phyloP scores from a whole-genome alignment of 805 yeast species.

The Komagataella pseudopastoris region DNA sequence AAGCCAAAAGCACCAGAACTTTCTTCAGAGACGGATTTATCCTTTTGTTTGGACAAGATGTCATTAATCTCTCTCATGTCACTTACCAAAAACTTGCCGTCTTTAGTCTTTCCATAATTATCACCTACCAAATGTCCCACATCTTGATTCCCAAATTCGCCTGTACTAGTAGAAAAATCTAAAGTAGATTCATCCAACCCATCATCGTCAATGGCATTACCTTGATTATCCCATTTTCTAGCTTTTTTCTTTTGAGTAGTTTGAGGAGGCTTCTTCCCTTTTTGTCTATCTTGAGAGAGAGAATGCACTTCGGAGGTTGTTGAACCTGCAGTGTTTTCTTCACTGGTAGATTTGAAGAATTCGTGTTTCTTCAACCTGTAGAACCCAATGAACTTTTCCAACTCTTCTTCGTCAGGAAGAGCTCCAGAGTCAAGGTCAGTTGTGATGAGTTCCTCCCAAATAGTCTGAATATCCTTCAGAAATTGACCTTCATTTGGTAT shows the following conservation, averaged over 20 bases:
- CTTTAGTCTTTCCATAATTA: slow-evolving; percentile 25
- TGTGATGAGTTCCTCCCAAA: slow-evolving; percentile 18
- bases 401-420: slow-evolving; percentile 5
- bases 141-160: slow-evolving; percentile 22
- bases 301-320: not conserved
- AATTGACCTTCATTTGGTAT: slow-evolving; percentile 22
- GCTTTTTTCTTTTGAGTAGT: slow-evolving; percentile 20
- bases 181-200: slow-evolving; percentile 23
- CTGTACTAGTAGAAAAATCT: slow-evolving; percentile 37
- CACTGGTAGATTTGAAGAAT: slow-evolving; percentile 10
- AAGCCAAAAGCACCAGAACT: slow-evolving; percentile 40
- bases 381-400: slow-evolving; percentile 22
- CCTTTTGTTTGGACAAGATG: slow-evolving; percentile 16
- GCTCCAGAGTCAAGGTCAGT: slow-evolving; percentile 8
- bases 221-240: slow-evolving; percentile 60
- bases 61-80: slow-evolving; percentile 40
- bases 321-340: not conserved
- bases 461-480: slow-evolving; percentile 14
- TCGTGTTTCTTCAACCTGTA: slow-evolving; percentile 22
- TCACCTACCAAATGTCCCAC: not conserved
- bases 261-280: slow-evolving; percentile 5
- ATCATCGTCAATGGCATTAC: slow-evolving; percentile 32
- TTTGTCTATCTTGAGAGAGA: slow-evolving; percentile 8
- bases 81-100: slow-evolving; percentile 53
- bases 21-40: slow-evolving; percentile 5